A percentile compares a stretch with the other conserved stretches of the same genome.
These are phyloP conservation scores for Coniochaeta sp. DNA, from an alignment of 2,329 filamentous ascomycete genomes.

Conservation along the genomic window DNA sequence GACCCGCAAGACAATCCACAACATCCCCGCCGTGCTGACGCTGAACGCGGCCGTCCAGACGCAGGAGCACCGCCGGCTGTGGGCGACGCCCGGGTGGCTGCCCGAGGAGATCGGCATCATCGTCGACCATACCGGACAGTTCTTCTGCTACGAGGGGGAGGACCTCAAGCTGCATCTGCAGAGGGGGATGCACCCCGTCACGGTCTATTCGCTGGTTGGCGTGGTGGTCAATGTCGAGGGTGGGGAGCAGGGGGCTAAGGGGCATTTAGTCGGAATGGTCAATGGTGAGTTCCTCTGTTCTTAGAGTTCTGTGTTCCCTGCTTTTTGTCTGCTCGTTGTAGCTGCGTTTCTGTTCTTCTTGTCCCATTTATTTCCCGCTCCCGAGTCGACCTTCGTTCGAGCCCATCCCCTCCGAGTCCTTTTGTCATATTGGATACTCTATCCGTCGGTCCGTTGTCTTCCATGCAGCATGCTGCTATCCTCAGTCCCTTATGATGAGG, in stretches of 20 bases:
- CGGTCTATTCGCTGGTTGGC: conserved; percentile 86
- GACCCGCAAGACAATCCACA: conserved; percentile 77
- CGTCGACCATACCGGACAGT: conserved; percentile 72
- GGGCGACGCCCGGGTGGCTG: conserved; percentile 85
- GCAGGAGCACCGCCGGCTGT: conserved; percentile 69
- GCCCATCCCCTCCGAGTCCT: background rate
- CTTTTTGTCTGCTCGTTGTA: background rate
- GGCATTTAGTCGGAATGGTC: conserved; percentile 85
- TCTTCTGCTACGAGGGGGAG: conserved; percentile 91
- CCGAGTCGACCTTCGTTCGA: background rate
- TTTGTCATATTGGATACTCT: no score
- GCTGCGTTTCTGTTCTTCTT: background rate
- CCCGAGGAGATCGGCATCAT: conserved; percentile 92
- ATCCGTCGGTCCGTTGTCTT: background rate
- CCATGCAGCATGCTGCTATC: background rate
- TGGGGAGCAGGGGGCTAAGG: conserved; percentile 68
- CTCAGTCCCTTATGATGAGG: background rate
- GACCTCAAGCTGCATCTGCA: conserved; percentile 77
- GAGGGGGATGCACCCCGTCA: conserved; percentile 70
- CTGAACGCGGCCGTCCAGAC: conserved; percentile 73
- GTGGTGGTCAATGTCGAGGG: conserved; percentile 86
- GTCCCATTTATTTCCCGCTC: background rate
- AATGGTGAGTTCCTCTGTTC: conserved; percentile 52
- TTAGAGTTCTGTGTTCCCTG: background rate
- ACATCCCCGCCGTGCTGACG: conserved; percentile 77